Conservation (phyloP, 345 rosid genomes). For the Mallotus nudiflorus region DNA sequence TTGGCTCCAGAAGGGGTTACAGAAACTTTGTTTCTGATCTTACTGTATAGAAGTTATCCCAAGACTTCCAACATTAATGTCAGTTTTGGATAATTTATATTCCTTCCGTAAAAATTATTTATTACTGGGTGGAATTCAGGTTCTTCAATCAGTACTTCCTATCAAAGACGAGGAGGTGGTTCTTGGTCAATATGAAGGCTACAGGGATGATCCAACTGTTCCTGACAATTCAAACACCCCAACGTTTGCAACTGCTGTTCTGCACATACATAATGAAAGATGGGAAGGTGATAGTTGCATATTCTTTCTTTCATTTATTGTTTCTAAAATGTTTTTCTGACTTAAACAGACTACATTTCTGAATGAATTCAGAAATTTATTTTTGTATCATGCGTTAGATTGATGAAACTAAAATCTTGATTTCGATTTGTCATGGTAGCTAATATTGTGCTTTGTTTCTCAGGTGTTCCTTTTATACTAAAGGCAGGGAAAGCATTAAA, state of each 20-base stretch:
- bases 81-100: background rate
- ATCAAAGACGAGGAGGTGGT: slow-evolving; percentile 91
- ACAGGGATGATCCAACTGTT: slow-evolving; percentile 91
- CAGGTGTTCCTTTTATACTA: slow-evolving; percentile 94
- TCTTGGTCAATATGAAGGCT: slow-evolving; percentile 94
- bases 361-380: slow-evolving; percentile 2
- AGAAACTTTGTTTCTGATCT: background rate
- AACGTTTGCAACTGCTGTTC: slow-evolving; percentile 82
- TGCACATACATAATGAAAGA: slow-evolving; percentile 91
- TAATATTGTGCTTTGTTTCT: slow-evolving; percentile 20
- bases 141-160: slow-evolving; percentile 90
- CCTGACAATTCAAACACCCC: slow-evolving; percentile 93
- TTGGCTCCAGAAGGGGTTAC: background rate
- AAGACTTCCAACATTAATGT: background rate
- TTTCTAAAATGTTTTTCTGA: background rate
- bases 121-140: slow-evolving; percentile 46
- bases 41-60: background rate
- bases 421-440: slow-evolving; percentile 4
- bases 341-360: background rate
- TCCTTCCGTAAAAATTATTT: slow-evolving; percentile 20
- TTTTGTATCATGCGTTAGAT: background rate
- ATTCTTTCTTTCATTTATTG: slow-evolving; percentile 13
- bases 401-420: background rate
- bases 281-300: slow-evolving; percentile 77
- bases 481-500: slow-evolving; percentile 98